Percentiles rank a stretch among this genome's conserved stretches.
phyloP scores from a whole-genome alignment of 306 rosid genomes.

The Aeschynomene evenia region DNA sequence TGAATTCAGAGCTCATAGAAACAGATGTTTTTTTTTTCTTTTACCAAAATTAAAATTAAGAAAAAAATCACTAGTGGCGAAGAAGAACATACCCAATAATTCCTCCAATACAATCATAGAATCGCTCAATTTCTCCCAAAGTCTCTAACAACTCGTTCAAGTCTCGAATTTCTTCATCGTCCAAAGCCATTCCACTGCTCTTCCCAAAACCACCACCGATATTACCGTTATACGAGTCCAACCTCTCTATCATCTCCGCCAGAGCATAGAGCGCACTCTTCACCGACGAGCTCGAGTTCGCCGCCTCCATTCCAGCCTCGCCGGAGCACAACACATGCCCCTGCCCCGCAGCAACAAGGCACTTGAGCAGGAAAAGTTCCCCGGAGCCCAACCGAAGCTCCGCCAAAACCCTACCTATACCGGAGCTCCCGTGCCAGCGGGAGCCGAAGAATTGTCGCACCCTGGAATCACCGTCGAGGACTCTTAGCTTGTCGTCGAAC shows the following conservation, averaged over 20 bases:
- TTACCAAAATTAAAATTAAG: neutral
- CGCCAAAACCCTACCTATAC: slow-evolving; percentile 39
- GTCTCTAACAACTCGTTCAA: slow-evolving; percentile 62
- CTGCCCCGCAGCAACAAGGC: slow-evolving; percentile 86
- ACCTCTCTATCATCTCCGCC: slow-evolving; percentile 73
- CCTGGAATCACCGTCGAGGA: slow-evolving; percentile 60
- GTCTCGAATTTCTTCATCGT: slow-evolving; percentile 49
- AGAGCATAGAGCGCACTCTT: slow-evolving; percentile 72
- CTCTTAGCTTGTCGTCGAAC: slow-evolving; percentile 43
- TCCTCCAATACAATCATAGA: slow-evolving; percentile 96
- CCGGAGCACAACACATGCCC: slow-evolving; percentile 63
- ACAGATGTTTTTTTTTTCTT: neutral
- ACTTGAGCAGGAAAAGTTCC: slow-evolving; percentile 59
- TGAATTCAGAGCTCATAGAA: neutral
- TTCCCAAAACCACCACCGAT: slow-evolving; percentile 36
- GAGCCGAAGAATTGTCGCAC: slow-evolving; percentile 64
- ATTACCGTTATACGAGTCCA: slow-evolving; percentile 41
- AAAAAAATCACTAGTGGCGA: neutral
- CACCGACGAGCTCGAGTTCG: slow-evolving; percentile 40
- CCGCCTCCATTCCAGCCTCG: slow-evolving; percentile 28
- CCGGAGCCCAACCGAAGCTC: slow-evolving; percentile 37
- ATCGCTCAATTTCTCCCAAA: slow-evolving; percentile 67
- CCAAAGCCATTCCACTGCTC: slow-evolving; percentile 41
- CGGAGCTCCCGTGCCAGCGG: slow-evolving; percentile 4
- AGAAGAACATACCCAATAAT: slow-evolving; percentile 72